phyloP scores from a whole-genome alignment of 2,329 filamentous ascomycete genomes.

The Claviceps purpurea region DNA sequence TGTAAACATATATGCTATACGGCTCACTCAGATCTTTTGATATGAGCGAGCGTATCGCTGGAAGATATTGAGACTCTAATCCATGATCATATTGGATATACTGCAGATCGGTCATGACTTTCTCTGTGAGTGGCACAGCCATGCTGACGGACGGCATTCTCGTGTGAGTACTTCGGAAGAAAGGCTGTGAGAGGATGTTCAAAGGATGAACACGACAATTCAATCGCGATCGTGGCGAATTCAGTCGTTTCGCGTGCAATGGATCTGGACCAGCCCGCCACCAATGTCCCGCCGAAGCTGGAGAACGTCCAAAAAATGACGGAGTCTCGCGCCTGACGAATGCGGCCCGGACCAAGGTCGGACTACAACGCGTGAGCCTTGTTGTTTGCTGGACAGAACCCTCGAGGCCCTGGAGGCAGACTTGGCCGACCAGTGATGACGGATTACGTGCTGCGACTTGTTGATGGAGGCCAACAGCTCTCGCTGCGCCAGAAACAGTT shows the following conservation, averaged over 20 bases:
- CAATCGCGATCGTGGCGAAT: not conserved
- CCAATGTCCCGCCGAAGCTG: not conserved
- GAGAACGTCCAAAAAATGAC: not conserved
- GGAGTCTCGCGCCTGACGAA: not conserved
- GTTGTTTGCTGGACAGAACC: not conserved
- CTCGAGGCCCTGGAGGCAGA: not conserved
- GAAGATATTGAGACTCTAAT: slow-evolving; percentile 53
- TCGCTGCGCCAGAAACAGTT: not conserved
- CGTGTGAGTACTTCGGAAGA: not conserved
- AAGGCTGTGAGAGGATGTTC: not conserved
- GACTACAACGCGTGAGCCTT: not conserved
- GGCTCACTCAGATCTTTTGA: slow-evolving; percentile 94
- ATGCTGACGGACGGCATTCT: slow-evolving; percentile 11
- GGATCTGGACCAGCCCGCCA: not conserved
- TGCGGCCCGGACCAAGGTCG: not conserved
- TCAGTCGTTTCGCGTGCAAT: not conserved
- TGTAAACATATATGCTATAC: slow-evolving; percentile 98
- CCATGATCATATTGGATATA: slow-evolving; percentile 51
- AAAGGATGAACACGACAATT: not conserved
- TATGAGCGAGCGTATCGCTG: slow-evolving; percentile 82
- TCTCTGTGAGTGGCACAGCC: slow-evolving; percentile 19
- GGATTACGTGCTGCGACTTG: not conserved
- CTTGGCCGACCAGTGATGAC: not conserved
- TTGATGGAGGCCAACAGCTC: not conserved
- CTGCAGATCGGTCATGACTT: slow-evolving; percentile 33